Percentiles rank a stretch among this genome's conserved stretches.
These are phyloP conservation scores for Cinchona pubescens DNA, from an alignment of 257 asterid genomes.

Conservation along the genomic window DNA sequence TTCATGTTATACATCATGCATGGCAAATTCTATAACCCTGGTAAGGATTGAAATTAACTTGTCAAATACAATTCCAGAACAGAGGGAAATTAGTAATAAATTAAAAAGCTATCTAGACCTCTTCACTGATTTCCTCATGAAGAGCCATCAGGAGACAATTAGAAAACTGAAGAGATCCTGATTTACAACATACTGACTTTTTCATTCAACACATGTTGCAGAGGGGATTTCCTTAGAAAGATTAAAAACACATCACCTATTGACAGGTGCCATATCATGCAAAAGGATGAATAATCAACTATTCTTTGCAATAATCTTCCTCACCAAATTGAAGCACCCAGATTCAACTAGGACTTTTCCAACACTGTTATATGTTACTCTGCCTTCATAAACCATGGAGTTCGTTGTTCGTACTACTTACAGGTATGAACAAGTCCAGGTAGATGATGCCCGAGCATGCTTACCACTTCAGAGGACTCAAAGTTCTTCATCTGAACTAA, in stretches of 20 bases:
- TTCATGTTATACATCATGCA: neutral
- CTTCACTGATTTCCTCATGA: neutral
- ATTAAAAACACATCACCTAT: neutral
- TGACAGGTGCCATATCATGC: neutral
- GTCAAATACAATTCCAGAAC: neutral
- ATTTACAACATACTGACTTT: neutral
- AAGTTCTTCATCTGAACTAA: slow-evolving; percentile 77
- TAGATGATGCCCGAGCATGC: neutral
- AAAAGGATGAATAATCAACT: no score
- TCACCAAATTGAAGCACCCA: neutral
- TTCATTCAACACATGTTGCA: neutral
- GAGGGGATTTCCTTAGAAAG: neutral
- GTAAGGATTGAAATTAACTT: neutral
- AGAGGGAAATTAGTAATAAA: neutral
- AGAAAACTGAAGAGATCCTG: neutral
- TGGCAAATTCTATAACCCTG: neutral
- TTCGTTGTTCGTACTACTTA: neutral
- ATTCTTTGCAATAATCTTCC: neutral
- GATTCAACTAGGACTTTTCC: neutral
- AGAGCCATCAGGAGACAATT: neutral
- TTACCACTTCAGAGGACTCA: neutral
- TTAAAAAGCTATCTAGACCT: neutral
- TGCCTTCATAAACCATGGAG: neutral
- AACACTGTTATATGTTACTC: neutral
- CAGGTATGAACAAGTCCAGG: neutral